phyloP scores from a whole-genome alignment of 2,329 filamentous ascomycete genomes.

The Penicillium fuscoglaucum region DNA sequence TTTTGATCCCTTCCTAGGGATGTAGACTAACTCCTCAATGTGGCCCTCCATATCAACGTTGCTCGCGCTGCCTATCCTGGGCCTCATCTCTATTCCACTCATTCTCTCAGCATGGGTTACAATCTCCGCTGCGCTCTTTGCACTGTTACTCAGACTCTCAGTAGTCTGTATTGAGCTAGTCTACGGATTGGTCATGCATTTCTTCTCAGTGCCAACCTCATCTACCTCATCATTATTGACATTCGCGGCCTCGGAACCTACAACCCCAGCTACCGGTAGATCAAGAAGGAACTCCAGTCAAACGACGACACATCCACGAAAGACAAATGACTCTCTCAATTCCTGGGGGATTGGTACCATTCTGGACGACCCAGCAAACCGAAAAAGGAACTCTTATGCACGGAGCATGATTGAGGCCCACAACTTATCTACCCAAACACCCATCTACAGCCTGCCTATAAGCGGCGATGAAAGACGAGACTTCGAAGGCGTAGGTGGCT shows the following conservation, averaged over 20 bases:
- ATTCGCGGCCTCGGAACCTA: constrained; percentile 32
- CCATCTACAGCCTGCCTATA: constrained; percentile 25
- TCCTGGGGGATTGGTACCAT: constrained; percentile 5
- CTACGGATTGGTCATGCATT: constrained; percentile 58
- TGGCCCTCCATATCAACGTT: constrained; percentile 33
- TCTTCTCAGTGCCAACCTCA: constrained; percentile 45
- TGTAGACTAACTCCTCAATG: constrained; percentile 24
- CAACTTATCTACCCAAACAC: constrained; percentile 16
- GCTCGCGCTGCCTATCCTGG: constrained; percentile 62
- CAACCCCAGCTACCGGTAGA: constrained; percentile 23
- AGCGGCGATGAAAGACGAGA: constrained; percentile 41
- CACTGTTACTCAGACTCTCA: constrained; percentile 61
- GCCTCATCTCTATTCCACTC: constrained; percentile 63
- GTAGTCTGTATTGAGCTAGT: constrained; percentile 65
- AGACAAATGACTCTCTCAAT: constrained; percentile 13
- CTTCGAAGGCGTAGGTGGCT: constrained; percentile 48
- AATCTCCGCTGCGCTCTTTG: constrained; percentile 60
- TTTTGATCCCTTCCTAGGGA: background rate
- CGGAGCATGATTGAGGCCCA: constrained; percentile 25
- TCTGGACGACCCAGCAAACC: constrained; percentile 10
- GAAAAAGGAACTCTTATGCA: constrained; percentile 19
- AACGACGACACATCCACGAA: constrained; percentile 15
- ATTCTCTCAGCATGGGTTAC: constrained; percentile 64
- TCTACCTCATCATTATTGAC: constrained; percentile 31
- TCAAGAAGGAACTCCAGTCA: constrained; percentile 30